These are phyloP conservation scores for Fusarium pseudonygamai DNA, from an alignment of 2,329 filamentous ascomycete genomes.

Conservation along the genomic window DNA sequence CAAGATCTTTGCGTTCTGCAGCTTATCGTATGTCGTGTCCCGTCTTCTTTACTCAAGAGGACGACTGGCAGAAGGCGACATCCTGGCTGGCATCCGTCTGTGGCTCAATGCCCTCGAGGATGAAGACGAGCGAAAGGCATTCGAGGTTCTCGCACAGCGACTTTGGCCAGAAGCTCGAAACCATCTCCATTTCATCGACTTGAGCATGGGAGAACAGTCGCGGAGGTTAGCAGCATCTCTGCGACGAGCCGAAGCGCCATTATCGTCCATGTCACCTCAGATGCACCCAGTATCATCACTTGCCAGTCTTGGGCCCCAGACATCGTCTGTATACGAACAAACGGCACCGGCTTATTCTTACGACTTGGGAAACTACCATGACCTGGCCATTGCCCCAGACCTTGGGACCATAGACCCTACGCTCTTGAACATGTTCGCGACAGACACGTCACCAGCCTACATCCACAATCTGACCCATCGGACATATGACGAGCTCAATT, in stretches of 20 bases:
- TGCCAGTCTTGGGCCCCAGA: accelerated
- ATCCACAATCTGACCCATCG: background rate
- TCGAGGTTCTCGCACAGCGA: background rate
- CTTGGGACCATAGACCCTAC: background rate
- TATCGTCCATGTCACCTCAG: accelerated
- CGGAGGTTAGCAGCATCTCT: background rate
- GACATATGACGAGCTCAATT: background rate
- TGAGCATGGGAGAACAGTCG: background rate
- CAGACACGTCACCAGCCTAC: background rate
- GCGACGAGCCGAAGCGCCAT: background rate
- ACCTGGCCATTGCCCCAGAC: accelerated
- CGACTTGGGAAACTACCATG: no score
- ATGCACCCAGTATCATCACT: background rate
- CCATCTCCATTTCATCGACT: constrained; percentile 4
- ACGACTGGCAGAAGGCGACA: background rate
- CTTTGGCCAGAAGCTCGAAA: constrained; percentile 34
- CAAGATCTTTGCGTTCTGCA: constrained; percentile 30
- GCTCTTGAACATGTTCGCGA: background rate
- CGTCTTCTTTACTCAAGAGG: background rate
- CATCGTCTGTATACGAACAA: accelerated
- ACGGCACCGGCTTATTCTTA: accelerated
- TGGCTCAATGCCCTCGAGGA: constrained; percentile 24
- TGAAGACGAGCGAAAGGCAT: constrained; percentile 12
- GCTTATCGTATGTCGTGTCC: constrained; percentile 34
- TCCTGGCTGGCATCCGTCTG: constrained; percentile 19